phyloP scores from a whole-genome alignment of 148 eudicot genomes.

The Cornus suecica region DNA sequence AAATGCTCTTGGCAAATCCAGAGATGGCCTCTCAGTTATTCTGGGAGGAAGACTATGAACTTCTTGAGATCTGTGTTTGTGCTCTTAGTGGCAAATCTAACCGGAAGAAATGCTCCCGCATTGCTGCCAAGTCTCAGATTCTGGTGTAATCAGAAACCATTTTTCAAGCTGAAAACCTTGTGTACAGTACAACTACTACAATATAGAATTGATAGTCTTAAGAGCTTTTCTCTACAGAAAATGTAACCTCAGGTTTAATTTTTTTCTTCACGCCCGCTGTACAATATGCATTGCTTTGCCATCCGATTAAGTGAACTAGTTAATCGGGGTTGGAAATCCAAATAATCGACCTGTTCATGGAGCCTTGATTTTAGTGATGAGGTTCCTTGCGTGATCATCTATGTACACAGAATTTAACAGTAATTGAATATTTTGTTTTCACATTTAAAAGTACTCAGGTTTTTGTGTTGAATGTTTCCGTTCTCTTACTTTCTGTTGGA shows the following conservation, averaged over 20 bases:
- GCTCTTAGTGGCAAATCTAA: conserved; percentile 49
- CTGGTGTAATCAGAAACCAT: conserved; percentile 29
- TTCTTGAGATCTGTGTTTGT: conserved; percentile 85
- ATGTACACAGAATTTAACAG: not conserved
- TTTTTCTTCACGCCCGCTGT: too few species aligned
- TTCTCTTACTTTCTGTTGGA: too few species aligned
- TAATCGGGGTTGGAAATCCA: conserved; percentile 5
- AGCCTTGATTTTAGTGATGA: not conserved
- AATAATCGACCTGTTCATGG: not conserved
- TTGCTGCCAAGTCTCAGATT: conserved; percentile 76
- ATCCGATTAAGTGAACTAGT: conserved; percentile 5
- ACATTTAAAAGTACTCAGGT: not conserved
- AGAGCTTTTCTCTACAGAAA: not conserved
- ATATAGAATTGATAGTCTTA: not conserved
- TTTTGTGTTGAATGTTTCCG: too few species aligned
- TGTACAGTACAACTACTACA: not conserved
- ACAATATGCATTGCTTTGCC: not conserved
- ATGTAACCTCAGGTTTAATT: conserved; percentile 6
- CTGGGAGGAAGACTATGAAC: conserved; percentile 94
- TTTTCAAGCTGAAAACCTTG: not conserved
- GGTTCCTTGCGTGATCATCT: not conserved
- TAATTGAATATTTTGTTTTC: not conserved
- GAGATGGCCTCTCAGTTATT: conserved; percentile 64
- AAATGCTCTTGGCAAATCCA: conserved; percentile 76
- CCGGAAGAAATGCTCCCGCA: conserved; percentile 78